Base-by-base conservation (phyloP, 192 early-diverging fungal genomes). In the Backusella parvicylindrica region DNA sequence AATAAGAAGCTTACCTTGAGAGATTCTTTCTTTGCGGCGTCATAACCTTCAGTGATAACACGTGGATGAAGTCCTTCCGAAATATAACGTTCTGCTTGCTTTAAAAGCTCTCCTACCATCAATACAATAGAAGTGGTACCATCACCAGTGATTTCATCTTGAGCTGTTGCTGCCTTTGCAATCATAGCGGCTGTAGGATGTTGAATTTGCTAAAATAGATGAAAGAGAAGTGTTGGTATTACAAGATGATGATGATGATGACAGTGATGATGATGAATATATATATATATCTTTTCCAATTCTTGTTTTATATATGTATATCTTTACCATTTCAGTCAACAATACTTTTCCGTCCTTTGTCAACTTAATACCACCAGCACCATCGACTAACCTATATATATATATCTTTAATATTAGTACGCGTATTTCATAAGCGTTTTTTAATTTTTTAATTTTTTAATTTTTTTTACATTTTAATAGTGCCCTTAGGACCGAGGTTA, bases 261-360 rank as follows among this genome's bases (percentile, higher is more conserved):
- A 50, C 11, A 38, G 11, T 50, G 16, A n/a, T 53, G 50, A 53
- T 26, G 50, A 53, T 21, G n/a, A 53, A 6, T 1, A 0, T n/a
- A 23, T 21, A n/a, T n/a, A n/a, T n/a, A 15, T 15, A 12, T 43
- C 0, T 15, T 15, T 43, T 43, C 13, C 3, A 15, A 3, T 43
- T 15, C 41, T 15, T 15, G 11, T 43, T 43, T 15, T 43, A 15
- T 43, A 15, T 12, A 43, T 60, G 53, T 28, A 2, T 60, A 26
- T n/a, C 18, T 78, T 75, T 87, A 97, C 95, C 98, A 99, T 99
- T 86, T 99, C 97, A 76, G 86, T 96, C 74, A 99, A 86, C 32
- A 99, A 92, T 41, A 99, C 98, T 80, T 99, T 99, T 66, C 98
- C 98, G 82, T 99, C 98, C 88, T 99, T 99, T 37, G 98, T 99